Base-by-base conservation (phyloP, 2,329 filamentous ascomycete genomes). In the Ilyonectria mors-panacis region DNA sequence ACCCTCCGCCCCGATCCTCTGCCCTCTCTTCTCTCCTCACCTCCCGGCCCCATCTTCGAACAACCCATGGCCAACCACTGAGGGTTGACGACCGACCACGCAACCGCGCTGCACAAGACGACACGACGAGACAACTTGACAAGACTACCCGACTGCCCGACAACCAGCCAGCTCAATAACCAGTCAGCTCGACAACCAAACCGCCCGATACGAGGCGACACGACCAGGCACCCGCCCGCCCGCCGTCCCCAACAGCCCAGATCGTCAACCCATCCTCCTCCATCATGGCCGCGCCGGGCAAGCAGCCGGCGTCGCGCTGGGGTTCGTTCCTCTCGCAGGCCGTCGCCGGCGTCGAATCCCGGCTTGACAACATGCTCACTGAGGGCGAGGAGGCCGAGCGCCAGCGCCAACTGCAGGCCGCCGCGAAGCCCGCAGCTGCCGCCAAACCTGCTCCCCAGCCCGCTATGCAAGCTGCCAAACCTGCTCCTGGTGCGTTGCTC, bases 321-420 rank as follows among this genome's bases (percentile, higher is more conserved):
- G 92, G 92, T 51, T 90, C 90, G 35, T 92, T 97, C 78, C 87
- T 98, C 67, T 93, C 94, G 71, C 94, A 95, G 81, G 95, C 95
- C 70, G 94, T 98, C 67, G 94, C 95, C 61, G 95, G 95, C 67
- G 93, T 99, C 65, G 96, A 99, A 83, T 97, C 95, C 66, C 91
- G 93, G 48, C 88, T 99, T 66, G 96, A 99, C 80, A 95, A 89
- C 56, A 97, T 99, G 65, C 87, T 99, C 67, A 91, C 94, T 60
- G 95, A 98, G 72, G 91, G 93, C 62, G 90, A 92, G 48, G 88
- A 76, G 8, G 69, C 64, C 13, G 74, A 74, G 67, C 55, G 48
- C 44, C n/a, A 62, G 63, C 45, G 35, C 17, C 57, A 55, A 42
- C 54, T 50, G 47, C 48, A 54, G 13, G 58, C 50, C n/a, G 15